phyloP scores from a whole-genome alignment of 2,329 filamentous ascomycete species.

The Hortaea werneckii region DNA sequence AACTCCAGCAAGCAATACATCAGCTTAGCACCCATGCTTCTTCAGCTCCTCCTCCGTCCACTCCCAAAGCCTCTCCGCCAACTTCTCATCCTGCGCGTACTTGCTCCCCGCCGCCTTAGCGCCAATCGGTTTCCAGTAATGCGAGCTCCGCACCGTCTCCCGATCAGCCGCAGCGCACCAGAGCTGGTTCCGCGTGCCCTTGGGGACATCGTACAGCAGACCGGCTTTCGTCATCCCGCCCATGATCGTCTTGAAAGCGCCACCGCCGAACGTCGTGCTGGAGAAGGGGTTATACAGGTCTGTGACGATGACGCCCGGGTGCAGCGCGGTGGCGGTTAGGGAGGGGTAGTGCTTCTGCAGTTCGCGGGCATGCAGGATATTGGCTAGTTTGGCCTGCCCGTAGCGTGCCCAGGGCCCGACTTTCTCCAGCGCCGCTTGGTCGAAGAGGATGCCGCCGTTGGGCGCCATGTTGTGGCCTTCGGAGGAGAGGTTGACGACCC shows the following conservation, averaged over 20 bases:
- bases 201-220: slow-evolving; percentile 9
- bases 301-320: slow-evolving; percentile 56
- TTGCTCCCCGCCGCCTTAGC: slow-evolving; percentile 8
- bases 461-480: slow-evolving; percentile 14
- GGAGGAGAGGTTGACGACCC: slow-evolving; percentile 34
- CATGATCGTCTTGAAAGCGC: slow-evolving; percentile 6
- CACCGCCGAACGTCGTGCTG: slow-evolving; percentile 6
- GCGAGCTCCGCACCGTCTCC: slow-evolving; percentile 9
- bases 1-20: neutral
- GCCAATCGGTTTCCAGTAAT: slow-evolving; percentile 18
- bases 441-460: neutral
- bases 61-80: slow-evolving; percentile 29
- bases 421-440: neutral
- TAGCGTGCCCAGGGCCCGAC: slow-evolving; percentile 39
- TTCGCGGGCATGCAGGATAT: slow-evolving; percentile 43
- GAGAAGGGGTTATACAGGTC: slow-evolving; percentile 32
- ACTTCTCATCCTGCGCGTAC: slow-evolving; percentile 12
- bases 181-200: slow-evolving; percentile 18
- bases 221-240: slow-evolving; percentile 1
- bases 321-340: slow-evolving; percentile 51
- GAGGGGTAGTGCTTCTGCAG: slow-evolving; percentile 41
- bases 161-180: slow-evolving; percentile 18
- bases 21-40: neutral
- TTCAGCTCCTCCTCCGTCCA: slow-evolving; percentile 25
- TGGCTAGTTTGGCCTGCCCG: slow-evolving; percentile 52